A percentile compares a stretch with the other conserved stretches of the same genome.
These are phyloP conservation scores for Rosa persica DNA, from an alignment of 306 rosid genomes.

Conservation along the genomic window DNA sequence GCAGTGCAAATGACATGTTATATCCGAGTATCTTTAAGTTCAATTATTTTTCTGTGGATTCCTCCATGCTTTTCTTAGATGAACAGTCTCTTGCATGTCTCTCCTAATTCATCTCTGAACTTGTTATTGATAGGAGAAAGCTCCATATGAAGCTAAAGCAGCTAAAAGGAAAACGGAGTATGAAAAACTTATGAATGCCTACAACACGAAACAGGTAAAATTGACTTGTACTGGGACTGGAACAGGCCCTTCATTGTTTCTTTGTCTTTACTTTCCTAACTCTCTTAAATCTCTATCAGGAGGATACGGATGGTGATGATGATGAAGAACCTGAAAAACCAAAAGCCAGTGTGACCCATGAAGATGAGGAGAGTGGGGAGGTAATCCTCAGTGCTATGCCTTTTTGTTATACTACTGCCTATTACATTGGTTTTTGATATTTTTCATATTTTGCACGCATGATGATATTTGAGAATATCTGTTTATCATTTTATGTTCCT, in stretches of 20 bases:
- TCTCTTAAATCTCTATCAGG: constrained; percentile 2
- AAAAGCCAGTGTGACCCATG: constrained; percentile 9
- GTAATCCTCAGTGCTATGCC: constrained; percentile 8
- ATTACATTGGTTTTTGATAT: not conserved
- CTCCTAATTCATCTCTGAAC: not conserved
- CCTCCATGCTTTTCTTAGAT: not conserved
- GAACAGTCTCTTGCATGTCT: not conserved
- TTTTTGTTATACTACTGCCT: not conserved
- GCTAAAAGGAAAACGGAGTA: constrained; percentile 24
- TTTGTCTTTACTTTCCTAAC: not conserved
- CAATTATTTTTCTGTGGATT: not conserved
- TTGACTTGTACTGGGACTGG: not conserved
- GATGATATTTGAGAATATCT: not conserved
- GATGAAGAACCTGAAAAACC: constrained; percentile 23
- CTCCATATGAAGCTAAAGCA: constrained; percentile 27
- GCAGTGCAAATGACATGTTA: not conserved
- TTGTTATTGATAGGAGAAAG: constrained; percentile 16
- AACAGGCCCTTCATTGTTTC: not conserved
- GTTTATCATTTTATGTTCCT: not conserved
- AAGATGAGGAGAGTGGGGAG: constrained; percentile 23
- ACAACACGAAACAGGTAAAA: constrained; percentile 23
- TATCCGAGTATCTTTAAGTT: not conserved
- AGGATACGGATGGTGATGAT: constrained; percentile 12
- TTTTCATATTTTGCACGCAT: not conserved
- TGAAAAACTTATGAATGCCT: constrained; percentile 24